Evolutionary conservation across 352 stramenopile species (phyloP).

Genomic region (Saprolegnia parasitica): DNA sequence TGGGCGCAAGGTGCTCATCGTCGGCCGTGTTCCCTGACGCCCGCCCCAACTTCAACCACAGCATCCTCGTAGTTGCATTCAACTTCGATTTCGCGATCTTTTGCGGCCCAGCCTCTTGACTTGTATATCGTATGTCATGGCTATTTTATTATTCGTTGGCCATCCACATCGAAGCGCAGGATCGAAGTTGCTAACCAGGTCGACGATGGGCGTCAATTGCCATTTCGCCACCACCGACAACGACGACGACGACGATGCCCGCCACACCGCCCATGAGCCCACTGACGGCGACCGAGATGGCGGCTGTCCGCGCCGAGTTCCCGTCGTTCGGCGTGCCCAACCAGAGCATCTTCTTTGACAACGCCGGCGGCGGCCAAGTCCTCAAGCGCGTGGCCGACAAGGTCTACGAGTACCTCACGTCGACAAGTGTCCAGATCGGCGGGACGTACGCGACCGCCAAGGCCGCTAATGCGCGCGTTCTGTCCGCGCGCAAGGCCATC

Average conservation of each 20-base stretch:
- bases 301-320: constrained; percentile 27
- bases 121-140: neutral
- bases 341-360: constrained; percentile 26
- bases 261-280: neutral
- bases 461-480: neutral
- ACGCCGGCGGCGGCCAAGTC: constrained; percentile 27
- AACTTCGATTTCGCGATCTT: neutral
- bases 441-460: constrained; percentile 11
- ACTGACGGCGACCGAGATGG: constrained; percentile 14
- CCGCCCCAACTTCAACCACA: neutral
- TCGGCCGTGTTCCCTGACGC: neutral
- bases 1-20: neutral
- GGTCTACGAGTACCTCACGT: constrained; percentile 23
- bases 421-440: constrained; percentile 23
- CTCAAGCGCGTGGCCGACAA: constrained; percentile 28
- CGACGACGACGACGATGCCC: neutral
- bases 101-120: neutral
- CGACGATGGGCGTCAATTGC: neutral
- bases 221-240: neutral
- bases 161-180: neutral
- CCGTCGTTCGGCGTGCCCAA: constrained; percentile 14
- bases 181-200: neutral
- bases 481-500: constrained; percentile 19
- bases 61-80: neutral
- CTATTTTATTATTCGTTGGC: neutral